Conservation (phyloP, 2,329 filamentous ascomycete species). For the Pseudogymnoascus verrucosus region DNA sequence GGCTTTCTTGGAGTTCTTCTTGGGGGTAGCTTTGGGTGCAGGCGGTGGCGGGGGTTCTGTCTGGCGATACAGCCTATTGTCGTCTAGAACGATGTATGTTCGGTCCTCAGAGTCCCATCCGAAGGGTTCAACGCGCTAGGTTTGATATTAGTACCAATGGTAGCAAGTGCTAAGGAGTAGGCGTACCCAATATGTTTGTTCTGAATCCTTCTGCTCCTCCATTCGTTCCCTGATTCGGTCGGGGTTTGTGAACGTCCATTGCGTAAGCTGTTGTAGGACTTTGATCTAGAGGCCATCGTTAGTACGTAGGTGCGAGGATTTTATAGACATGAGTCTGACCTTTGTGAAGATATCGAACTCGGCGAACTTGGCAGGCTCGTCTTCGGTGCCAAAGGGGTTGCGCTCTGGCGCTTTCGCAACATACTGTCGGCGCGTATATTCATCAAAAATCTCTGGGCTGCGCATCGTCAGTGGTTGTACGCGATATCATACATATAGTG, state of each 20-base stretch:
- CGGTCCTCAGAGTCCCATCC: slow-evolving; percentile 87
- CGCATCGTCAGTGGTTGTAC: slow-evolving; percentile 21
- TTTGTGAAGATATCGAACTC: slow-evolving; percentile 79
- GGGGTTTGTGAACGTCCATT: slow-evolving; percentile 81
- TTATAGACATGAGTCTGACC: slow-evolving; percentile 38
- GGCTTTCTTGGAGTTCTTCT: slow-evolving; percentile 57
- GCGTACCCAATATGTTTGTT: slow-evolving; percentile 77
- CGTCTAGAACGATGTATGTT: slow-evolving; percentile 83
- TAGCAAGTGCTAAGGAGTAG: background rate
- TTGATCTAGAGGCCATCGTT: slow-evolving; percentile 42
- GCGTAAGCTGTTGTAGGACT: slow-evolving; percentile 79
- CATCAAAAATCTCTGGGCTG: slow-evolving; percentile 82
- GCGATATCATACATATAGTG: background rate
- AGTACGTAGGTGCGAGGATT: background rate
- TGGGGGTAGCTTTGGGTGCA: slow-evolving; percentile 49
- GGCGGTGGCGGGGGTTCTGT: slow-evolving; percentile 64
- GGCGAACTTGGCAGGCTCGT: slow-evolving; percentile 63
- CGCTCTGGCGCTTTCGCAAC: slow-evolving; percentile 66
- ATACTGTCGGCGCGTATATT: slow-evolving; percentile 87
- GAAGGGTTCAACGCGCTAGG: slow-evolving; percentile 65
- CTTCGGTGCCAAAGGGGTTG: slow-evolving; percentile 80
- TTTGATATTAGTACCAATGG: background rate
- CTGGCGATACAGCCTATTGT: slow-evolving; percentile 83
- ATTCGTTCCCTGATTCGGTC: slow-evolving; percentile 82
- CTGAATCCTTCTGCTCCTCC: slow-evolving; percentile 69